These are phyloP conservation scores for Penicillium mononematosum DNA, from an alignment of 495 filamentous ascomycete species.

Conservation along the genomic window DNA sequence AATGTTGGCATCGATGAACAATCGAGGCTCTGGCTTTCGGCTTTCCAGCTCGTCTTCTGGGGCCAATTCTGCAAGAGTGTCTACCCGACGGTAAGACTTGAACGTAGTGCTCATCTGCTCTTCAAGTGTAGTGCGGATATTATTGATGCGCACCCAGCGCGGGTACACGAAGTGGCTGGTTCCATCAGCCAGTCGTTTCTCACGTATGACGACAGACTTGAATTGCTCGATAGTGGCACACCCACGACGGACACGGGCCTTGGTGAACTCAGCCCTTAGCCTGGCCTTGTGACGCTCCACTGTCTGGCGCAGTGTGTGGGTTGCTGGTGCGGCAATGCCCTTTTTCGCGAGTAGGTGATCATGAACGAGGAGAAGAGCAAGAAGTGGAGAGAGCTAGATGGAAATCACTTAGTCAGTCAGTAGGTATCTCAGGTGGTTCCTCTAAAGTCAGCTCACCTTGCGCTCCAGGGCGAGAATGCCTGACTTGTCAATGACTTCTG, in stretches of 20 bases:
- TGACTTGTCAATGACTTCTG: conserved; percentile 78
- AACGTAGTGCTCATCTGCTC: conserved; percentile 71
- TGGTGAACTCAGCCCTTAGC: conserved; percentile 76
- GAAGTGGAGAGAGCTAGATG: conserved; percentile 70
- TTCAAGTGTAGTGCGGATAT: conserved; percentile 65
- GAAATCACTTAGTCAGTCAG: conserved; percentile 46
- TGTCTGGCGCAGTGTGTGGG: conserved; percentile 71
- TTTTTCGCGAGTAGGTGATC: conserved; percentile 78
- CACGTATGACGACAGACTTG: conserved; percentile 51
- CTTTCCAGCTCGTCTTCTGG: conserved; percentile 17
- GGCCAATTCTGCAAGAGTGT: conserved; percentile 45
- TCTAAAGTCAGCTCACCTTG: conserved; percentile 57
- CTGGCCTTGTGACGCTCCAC: conserved; percentile 80
- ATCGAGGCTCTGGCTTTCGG: conserved; percentile 31
- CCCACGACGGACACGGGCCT: conserved; percentile 68
- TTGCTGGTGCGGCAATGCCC: conserved; percentile 73
- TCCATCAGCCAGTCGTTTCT: conserved; percentile 30
- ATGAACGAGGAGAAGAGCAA: conserved; percentile 81
- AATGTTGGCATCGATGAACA: conserved; percentile 72
- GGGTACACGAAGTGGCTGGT: conserved; percentile 51
- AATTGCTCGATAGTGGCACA: conserved; percentile 64
- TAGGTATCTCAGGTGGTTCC: conserved; percentile 18
- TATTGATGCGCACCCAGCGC: conserved; percentile 88
- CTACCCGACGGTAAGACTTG: conserved; percentile 50
- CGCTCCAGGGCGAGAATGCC: conserved; percentile 70